Percentiles rank a stretch among this genome's conserved stretches.
Evolutionary conservation across 139 green algal genomes (phyloP).

Genomic region (Chlamydomonas eustigma): DNA sequence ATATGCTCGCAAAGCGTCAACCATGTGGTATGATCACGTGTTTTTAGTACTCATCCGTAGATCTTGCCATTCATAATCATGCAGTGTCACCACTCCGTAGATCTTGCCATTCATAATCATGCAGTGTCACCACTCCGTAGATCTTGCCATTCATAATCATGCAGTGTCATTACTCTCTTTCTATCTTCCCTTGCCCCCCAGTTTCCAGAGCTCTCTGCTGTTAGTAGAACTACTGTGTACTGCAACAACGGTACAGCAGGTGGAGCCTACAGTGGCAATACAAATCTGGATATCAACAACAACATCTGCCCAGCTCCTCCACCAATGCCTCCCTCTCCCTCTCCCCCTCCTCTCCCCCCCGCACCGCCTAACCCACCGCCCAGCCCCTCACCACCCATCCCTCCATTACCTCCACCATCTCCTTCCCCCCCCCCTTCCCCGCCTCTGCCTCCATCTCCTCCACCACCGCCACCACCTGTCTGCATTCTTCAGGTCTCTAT

Average conservation of each 20-base stretch:
- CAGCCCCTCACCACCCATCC: not conserved
- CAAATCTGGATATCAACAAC: not conserved
- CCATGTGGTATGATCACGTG: not conserved
- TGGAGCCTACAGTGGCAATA: not conserved
- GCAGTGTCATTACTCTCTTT: not conserved
- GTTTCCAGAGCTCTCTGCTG: not conserved
- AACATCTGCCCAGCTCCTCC: not conserved
- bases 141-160: no score
- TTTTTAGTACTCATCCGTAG: no score
- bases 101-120: no score
- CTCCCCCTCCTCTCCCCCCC: not conserved
- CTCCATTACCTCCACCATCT: not conserved
- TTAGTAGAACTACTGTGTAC: not conserved
- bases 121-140: no score
- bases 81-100: no score
- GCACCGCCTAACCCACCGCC: not conserved
- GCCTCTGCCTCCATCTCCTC: not conserved
- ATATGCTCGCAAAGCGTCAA: not conserved
- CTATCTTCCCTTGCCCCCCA: not conserved
- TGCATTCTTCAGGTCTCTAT: not conserved
- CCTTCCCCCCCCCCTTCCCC: not conserved
- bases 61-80: no score
- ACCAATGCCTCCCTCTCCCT: not conserved
- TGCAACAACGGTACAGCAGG: conserved; percentile 7
- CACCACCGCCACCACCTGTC: not conserved